Conservation (phyloP, 257 asterid genomes). For the Linaria vulgaris region DNA sequence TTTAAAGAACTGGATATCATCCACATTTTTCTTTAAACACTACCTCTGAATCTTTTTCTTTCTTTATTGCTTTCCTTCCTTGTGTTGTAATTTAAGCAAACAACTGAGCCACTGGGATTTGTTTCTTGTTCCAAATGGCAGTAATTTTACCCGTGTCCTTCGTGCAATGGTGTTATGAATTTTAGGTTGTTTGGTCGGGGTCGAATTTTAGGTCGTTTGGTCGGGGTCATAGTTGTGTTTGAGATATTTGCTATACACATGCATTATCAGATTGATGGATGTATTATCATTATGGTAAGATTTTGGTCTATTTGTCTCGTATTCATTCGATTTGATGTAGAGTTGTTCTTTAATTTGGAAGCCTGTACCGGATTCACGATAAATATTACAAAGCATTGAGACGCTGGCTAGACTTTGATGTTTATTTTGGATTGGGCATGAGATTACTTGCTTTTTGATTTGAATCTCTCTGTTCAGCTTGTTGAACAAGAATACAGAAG, state of each 20-base stretch:
- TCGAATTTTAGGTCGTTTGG: slow-evolving; percentile 4
- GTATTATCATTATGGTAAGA: not conserved
- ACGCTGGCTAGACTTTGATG: too few species aligned
- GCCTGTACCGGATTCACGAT: too few species aligned
- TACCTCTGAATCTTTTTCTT: not conserved
- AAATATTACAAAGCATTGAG: too few species aligned
- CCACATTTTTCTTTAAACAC: not conserved
- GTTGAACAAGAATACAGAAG: too few species aligned
- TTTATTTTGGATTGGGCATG: too few species aligned
- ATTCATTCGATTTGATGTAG: too few species aligned
- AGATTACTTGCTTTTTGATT: too few species aligned
- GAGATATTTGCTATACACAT: not conserved
- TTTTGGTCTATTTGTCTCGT: too few species aligned
- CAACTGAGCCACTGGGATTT: not conserved
- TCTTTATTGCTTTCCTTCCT: too few species aligned
- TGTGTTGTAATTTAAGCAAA: not conserved
- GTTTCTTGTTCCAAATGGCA: not conserved
- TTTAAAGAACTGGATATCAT: not conserved
- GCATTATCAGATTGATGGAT: not conserved
- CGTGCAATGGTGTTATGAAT: not conserved
- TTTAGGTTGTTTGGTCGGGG: slow-evolving; percentile 3
- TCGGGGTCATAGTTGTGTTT: not conserved
- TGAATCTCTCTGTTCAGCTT: too few species aligned
- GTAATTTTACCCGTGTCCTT: not conserved
- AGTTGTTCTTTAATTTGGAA: too few species aligned